These are phyloP conservation scores for Coix lacrymajobi DNA, from an alignment of 176 grass and related monocot species.

Conservation along the genomic window DNA sequence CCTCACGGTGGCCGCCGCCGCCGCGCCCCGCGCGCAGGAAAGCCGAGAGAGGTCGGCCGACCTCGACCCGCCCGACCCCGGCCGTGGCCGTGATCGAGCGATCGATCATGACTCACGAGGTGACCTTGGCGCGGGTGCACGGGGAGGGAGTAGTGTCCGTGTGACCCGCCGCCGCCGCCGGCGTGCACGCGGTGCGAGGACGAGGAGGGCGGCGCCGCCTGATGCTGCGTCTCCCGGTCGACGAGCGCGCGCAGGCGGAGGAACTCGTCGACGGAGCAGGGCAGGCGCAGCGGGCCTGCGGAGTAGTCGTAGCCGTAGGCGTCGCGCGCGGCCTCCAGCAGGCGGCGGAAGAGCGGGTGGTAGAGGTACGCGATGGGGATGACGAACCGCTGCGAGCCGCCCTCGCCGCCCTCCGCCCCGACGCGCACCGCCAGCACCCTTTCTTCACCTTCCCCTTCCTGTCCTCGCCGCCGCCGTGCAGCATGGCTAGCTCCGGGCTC, in stretches of 20 bases:
- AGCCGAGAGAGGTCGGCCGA: no score
- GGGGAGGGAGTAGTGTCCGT: slow-evolving; percentile 34
- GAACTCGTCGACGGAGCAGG: slow-evolving; percentile 90
- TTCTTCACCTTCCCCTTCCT: slow-evolving; percentile 92
- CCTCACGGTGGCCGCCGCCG: neutral
- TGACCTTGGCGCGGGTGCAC: slow-evolving; percentile 51
- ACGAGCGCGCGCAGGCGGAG: slow-evolving; percentile 62
- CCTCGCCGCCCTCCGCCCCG: slow-evolving; percentile 42
- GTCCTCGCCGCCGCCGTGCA: slow-evolving; percentile 38
- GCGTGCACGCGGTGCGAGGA: slow-evolving; percentile 34
- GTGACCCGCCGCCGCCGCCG: slow-evolving; percentile 7
- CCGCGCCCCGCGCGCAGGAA: neutral
- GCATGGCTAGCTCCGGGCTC: slow-evolving; percentile 3
- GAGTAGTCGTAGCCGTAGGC: slow-evolving; percentile 74
- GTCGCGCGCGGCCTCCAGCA: slow-evolving; percentile 74
- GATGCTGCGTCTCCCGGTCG: slow-evolving; percentile 51
- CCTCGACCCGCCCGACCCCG: no score
- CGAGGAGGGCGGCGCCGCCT: neutral
- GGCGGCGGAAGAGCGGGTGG: slow-evolving; percentile 57
- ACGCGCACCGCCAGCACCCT: slow-evolving; percentile 79
- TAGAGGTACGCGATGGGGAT: slow-evolving; percentile 97
- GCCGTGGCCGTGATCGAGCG: neutral
- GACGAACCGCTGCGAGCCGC: slow-evolving; percentile 45
- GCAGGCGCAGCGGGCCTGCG: slow-evolving; percentile 59
- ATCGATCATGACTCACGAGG: slow-evolving; percentile 13